Evolutionary conservation across 371 early-diverging fungal genomes (phyloP), one percentile per base, ranked within the genome.

Genomic region (Conidiobolus incongruus): DNA sequence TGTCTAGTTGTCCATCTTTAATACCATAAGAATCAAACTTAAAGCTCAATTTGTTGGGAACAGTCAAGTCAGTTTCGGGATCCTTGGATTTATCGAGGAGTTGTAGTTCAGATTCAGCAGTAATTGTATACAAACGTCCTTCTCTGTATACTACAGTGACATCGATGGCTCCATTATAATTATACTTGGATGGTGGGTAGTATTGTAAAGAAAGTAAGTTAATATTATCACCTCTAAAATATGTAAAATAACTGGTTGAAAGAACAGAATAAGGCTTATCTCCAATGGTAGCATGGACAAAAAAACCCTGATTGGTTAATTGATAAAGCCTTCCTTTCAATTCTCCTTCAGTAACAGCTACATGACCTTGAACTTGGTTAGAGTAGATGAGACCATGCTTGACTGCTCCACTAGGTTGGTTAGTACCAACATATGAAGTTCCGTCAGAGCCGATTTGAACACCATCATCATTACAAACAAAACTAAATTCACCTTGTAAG

Each of bases 21-120:
- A 72, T 52, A 0, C 85, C 78, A 56, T 73, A 70, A 22, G 89
- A 91, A 30, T 67, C 62, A 66, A 75, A 77, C 6, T 64, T 65
- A 60, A 77, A 68, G 37, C 70, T 54, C 44, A 82, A 58, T 29
- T 59, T 65, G 15, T 66, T 61, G 11, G 93, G 92, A 34, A 89
- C 64, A 33, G 72, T 52, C 63, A 90, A 92, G 10, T 75, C 76
- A 33, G 79, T 87, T 26, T 75, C 78, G 13, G 56, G 49, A 42
- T 81, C 82, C 45, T 63, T 59, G 24, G n/a, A n/a, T 28, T 6
- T 2, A 12, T 38, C 48, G 43, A n/a, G n/a, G n/a, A n/a, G n/a
- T n/a, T n/a, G n/a, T n/a, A n/a, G n/a, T n/a, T n/a, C n/a, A n/a
- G n/a, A n/a, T n/a, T n/a, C n/a, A n/a, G n/a, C n/a, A n/a, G n/a